A percentile compares a stretch with the other conserved stretches of the same genome.
phyloP scores from a whole-genome alignment of 2,329 filamentous ascomycete genomes.

The Trichoderma sp. region DNA sequence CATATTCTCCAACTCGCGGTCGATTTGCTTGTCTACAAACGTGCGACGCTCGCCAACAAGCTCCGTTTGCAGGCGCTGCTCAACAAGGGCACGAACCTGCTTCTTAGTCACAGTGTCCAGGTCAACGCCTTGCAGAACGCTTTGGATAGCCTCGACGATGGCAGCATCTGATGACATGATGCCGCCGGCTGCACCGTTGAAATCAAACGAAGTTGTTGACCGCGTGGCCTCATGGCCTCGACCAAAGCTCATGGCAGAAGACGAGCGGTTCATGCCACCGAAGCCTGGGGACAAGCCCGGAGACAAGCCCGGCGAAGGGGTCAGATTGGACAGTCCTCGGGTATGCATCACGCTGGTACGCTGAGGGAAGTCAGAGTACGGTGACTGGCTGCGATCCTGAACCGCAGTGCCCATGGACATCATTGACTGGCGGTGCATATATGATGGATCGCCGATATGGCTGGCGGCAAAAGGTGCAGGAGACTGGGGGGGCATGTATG shows the following conservation, averaged over 20 bases:
- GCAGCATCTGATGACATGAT: constrained; percentile 74
- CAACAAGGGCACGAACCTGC: constrained; percentile 85
- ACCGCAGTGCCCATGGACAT: constrained; percentile 62
- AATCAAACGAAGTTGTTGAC: constrained; percentile 60
- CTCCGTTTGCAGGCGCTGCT: constrained; percentile 90
- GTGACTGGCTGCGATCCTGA: constrained; percentile 54
- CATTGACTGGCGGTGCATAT: constrained; percentile 68
- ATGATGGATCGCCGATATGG: constrained; percentile 52
- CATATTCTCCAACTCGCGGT: constrained; percentile 92
- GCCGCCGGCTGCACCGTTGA: constrained; percentile 51
- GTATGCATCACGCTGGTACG: constrained; percentile 65
- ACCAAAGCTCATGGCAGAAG: constrained; percentile 52
- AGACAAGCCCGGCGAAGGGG: constrained; percentile 39
- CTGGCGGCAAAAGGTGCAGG: constrained; percentile 66
- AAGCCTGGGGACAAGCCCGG: constrained; percentile 30
- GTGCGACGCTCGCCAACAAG: constrained; percentile 80
- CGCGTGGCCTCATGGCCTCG: constrained; percentile 49
- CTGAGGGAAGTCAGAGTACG: constrained; percentile 59
- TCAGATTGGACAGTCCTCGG: constrained; percentile 51
- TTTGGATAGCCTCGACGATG: constrained; percentile 82
- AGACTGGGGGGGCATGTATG: constrained; percentile 82
- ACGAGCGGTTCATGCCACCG: constrained; percentile 41
- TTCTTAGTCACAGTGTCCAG: constrained; percentile 98
- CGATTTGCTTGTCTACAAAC: constrained; percentile 92
- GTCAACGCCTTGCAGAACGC: constrained; percentile 83